These are phyloP conservation scores for Phytophthora pisi DNA, from an alignment of 352 stramenopile species.

Conservation along the genomic window DNA sequence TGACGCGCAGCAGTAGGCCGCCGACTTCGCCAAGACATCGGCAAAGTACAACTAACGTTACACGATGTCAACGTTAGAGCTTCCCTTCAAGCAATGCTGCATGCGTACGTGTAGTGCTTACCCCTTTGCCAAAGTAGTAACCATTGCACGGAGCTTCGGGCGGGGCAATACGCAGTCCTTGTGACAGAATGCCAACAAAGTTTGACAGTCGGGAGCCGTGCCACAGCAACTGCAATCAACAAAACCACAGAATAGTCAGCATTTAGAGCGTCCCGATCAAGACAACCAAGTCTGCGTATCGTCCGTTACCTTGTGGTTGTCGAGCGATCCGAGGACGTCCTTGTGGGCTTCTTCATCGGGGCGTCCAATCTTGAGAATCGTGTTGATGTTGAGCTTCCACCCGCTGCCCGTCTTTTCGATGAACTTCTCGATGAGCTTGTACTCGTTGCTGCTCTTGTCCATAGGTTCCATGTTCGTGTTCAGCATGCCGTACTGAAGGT, in stretches of 20 bases:
- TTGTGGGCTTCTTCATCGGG: constrained; percentile 51
- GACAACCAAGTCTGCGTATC: neutral
- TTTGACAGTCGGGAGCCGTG: constrained; percentile 68
- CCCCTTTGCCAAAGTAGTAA: constrained; percentile 77
- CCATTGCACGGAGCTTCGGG: constrained; percentile 63
- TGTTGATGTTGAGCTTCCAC: constrained; percentile 53
- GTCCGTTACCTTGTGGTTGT: constrained; percentile 59
- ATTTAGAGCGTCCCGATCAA: neutral
- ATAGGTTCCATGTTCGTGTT: constrained; percentile 55
- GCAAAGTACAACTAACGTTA: constrained; percentile 70
- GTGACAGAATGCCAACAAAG: constrained; percentile 67
- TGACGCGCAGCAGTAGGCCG: constrained; percentile 57
- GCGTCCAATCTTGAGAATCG: constrained; percentile 55
- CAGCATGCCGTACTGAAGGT: constrained; percentile 60
- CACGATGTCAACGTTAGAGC: neutral
- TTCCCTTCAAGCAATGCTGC: neutral
- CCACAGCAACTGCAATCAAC: constrained; percentile 48
- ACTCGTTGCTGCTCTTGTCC: constrained; percentile 42
- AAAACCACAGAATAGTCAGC: constrained; percentile 5
- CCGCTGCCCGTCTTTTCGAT: constrained; percentile 54
- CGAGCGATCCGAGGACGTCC: constrained; percentile 42
- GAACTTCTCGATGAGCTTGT: constrained; percentile 66
- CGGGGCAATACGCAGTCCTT: constrained; percentile 73
- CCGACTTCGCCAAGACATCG: constrained; percentile 58
- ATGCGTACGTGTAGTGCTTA: constrained; percentile 10